Evolutionary conservation across 1,284 basidiomycete genomes (phyloP).

Genomic region (Puccinia brachypodii): DNA sequence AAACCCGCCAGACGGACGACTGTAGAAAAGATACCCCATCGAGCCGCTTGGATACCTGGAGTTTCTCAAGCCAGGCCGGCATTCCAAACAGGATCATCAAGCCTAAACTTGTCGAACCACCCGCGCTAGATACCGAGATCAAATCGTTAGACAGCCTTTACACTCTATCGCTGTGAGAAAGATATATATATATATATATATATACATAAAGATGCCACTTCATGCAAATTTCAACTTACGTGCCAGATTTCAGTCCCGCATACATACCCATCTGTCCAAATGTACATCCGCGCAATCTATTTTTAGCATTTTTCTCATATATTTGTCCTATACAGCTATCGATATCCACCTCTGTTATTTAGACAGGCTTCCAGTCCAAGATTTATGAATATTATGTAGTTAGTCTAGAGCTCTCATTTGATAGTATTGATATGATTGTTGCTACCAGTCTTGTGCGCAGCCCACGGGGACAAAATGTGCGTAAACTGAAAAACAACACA

Average conservation of each 20-base stretch:
- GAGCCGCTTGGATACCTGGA: constrained; percentile 26
- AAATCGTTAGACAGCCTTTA: constrained; percentile 21
- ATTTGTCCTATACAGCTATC: constrained; percentile 3
- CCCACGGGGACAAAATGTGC: background rate
- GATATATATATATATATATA: background rate
- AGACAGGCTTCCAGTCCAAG: background rate
- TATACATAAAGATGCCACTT: background rate
- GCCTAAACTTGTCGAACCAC: background rate
- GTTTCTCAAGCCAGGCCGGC: constrained; percentile 11
- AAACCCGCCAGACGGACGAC: constrained; percentile 15
- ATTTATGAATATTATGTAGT: background rate
- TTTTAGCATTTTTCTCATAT: background rate
- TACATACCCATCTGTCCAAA: constrained; percentile 29
- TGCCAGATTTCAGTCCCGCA: constrained; percentile 11
- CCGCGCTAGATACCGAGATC: background rate
- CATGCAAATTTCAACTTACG: background rate
- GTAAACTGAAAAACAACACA: background rate
- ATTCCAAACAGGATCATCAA: background rate
- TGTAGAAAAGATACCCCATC: constrained; percentile 1
- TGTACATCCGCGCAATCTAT: constrained; percentile 7
- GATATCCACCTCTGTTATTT: background rate
- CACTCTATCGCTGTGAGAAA: constrained; percentile 10
- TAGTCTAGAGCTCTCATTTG: background rate
- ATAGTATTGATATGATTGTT: background rate
- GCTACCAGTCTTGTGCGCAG: background rate